Conservation (phyloP, 2,329 filamentous ascomycete species). For the Sarocladiaceae sp. region DNA sequence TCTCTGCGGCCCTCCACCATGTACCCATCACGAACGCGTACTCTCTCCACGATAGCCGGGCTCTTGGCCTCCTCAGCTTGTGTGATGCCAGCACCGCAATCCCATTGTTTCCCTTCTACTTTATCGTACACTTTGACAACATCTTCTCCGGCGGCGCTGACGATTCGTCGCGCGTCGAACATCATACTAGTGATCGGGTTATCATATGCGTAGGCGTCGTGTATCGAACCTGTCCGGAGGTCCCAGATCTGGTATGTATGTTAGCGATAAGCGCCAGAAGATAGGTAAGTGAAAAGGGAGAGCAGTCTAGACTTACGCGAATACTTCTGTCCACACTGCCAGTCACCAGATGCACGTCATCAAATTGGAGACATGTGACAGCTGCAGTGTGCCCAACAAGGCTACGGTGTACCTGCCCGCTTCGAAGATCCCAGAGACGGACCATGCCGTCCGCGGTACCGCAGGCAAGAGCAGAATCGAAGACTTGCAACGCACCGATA, state of each 20-base stretch:
- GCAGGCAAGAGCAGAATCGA: conserved; percentile 91
- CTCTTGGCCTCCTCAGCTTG: conserved; percentile 62
- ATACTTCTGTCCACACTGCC: conserved; percentile 91
- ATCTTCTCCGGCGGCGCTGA: conserved; percentile 83
- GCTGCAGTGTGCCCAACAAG: conserved; percentile 93
- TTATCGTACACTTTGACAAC: conserved; percentile 99
- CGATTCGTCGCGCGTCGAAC: conserved; percentile 89
- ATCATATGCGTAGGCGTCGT: conserved; percentile 95
- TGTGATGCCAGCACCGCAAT: conserved; percentile 79
- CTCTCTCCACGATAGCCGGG: conserved; percentile 72
- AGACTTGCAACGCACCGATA: conserved; percentile 90
- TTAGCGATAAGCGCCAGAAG: not conserved
- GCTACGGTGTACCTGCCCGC: conserved; percentile 94
- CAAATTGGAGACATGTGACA: conserved; percentile 92
- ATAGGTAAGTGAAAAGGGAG: too few species aligned
- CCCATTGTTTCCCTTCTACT: conserved; percentile 92
- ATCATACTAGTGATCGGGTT: conserved; percentile 91
- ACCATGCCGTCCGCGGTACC: conserved; percentile 98
- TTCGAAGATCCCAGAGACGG: conserved; percentile 90
- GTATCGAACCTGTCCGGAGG: conserved; percentile 89
- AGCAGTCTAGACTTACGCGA: conserved; percentile 67
- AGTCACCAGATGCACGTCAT: conserved; percentile 91
- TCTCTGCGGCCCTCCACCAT: conserved; percentile 85
- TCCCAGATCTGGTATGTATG: conserved; percentile 80
- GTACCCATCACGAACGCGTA: conserved; percentile 91